Conservation (phyloP, 768 basidiomycete species). For the Phanerochaete sordida region DNA sequence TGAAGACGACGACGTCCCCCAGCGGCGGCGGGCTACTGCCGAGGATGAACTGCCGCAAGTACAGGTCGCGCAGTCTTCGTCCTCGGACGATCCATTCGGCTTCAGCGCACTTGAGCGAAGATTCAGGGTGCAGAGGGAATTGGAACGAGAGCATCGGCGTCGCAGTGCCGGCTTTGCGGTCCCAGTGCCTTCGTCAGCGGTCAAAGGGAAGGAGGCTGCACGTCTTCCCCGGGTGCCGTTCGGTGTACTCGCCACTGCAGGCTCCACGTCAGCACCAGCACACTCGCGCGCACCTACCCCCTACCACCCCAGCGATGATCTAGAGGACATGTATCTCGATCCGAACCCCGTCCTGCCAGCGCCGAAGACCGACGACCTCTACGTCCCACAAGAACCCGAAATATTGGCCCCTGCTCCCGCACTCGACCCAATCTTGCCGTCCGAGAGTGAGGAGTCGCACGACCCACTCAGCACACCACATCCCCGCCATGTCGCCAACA, state of each 20-base stretch:
- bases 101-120: conserved; percentile 23
- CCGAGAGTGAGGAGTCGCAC: conserved; percentile 7
- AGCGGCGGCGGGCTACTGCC: neutral
- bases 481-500: conserved; percentile 20
- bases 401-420: neutral
- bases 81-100: conserved; percentile 26
- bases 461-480: conserved; percentile 23
- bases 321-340: conserved; percentile 23
- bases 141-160: neutral
- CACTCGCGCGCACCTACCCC: conserved; percentile 19
- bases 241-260: conserved; percentile 14
- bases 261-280: conserved; percentile 4
- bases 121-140: conserved; percentile 17
- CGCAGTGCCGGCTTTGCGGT: neutral
- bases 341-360: conserved; percentile 2
- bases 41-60: neutral
- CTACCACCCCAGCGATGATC: conserved; percentile 17
- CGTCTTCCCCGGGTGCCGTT: conserved; percentile 18
- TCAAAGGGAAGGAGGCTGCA: conserved; percentile 10
- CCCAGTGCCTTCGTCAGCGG: neutral
- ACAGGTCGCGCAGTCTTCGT: neutral
- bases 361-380: conserved; percentile 6
- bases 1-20: conserved; percentile 3
- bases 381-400: neutral
- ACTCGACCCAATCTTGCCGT: neutral